These are phyloP conservation scores for Hericium coralloides DNA, from an alignment of 768 basidiomycete genomes.

Conservation along the genomic window DNA sequence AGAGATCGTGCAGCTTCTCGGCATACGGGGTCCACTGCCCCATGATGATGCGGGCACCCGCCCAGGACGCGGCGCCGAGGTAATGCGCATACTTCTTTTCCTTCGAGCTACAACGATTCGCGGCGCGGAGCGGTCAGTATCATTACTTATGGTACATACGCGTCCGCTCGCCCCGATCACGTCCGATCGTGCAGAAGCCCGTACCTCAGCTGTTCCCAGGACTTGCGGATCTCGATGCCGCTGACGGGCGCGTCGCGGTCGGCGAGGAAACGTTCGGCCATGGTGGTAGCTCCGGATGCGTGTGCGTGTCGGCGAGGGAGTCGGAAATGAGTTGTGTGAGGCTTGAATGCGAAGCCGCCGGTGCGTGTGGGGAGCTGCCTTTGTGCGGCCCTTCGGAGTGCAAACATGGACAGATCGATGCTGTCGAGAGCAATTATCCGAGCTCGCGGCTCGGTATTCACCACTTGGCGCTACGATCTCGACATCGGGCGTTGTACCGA, in stretches of 20 bases:
- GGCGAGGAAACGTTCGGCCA: conserved; percentile 57
- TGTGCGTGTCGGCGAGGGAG: background rate
- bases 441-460: no score
- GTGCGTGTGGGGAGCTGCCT: background rate
- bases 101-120: conserved; percentile 35
- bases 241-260: conserved; percentile 74
- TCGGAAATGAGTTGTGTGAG: no score
- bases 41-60: conserved; percentile 76
- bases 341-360: no score
- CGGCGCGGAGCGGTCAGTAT: no score
- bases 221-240: conserved; percentile 54
- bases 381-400: background rate
- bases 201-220: conserved; percentile 64
- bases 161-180: background rate
- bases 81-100: conserved; percentile 80
- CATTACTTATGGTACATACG: background rate
- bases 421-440: background rate
- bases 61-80: conserved; percentile 68
- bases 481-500: no score
- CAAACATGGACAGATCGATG: background rate
- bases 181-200: background rate
- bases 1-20: conserved; percentile 55
- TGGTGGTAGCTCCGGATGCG: background rate
- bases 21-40: conserved; percentile 77
- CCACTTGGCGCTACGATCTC: no score